Percentiles rank a stretch among this genome's conserved stretches.
These are phyloP conservation scores for Perilla frutescens DNA, from an alignment of 257 asterid genomes.

Conservation along the genomic window DNA sequence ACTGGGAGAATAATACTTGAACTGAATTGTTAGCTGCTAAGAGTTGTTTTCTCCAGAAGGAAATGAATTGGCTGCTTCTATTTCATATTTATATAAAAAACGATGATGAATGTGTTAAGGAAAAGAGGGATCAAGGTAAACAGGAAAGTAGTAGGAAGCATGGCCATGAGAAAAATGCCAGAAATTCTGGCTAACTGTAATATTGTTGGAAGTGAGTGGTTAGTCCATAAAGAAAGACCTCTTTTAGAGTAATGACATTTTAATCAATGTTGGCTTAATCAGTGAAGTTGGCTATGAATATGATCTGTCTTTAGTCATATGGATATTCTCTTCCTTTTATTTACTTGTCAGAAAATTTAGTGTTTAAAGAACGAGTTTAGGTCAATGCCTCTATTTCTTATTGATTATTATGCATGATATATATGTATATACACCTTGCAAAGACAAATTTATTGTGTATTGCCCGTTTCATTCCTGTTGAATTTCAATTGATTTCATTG, in stretches of 20 bases:
- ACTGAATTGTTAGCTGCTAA: constrained; percentile 8
- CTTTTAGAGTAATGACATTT: constrained; percentile 4
- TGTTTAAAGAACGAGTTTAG: constrained; percentile 4
- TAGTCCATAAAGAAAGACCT: not conserved
- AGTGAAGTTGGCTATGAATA: not conserved
- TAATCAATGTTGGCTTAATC: constrained; percentile 7
- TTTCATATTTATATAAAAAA: not conserved
- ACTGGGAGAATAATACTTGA: not conserved
- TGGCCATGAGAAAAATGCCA: not conserved
- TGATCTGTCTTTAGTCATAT: not conserved
- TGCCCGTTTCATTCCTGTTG: not conserved
- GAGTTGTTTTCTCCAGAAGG: constrained; percentile 17
- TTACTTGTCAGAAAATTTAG: not conserved
- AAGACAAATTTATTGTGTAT: constrained; percentile 12
- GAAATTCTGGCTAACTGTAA: constrained; percentile 8
- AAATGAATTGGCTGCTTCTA: constrained; percentile 15
- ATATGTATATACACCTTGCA: constrained; percentile 8
- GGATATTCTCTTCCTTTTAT: not conserved
- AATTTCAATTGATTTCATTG: not conserved
- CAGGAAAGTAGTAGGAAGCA: constrained; percentile 2
- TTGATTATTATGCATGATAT: constrained; percentile 3
- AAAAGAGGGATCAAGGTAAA: constrained; percentile 5
- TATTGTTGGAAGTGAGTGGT: constrained; percentile 21
- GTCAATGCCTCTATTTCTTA: not conserved
- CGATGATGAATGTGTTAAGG: not conserved